Percentiles rank a stretch among this genome's conserved stretches.
phyloP scores from a whole-genome alignment of 2,329 filamentous ascomycete species.

The Alternaria conjuncta region DNA sequence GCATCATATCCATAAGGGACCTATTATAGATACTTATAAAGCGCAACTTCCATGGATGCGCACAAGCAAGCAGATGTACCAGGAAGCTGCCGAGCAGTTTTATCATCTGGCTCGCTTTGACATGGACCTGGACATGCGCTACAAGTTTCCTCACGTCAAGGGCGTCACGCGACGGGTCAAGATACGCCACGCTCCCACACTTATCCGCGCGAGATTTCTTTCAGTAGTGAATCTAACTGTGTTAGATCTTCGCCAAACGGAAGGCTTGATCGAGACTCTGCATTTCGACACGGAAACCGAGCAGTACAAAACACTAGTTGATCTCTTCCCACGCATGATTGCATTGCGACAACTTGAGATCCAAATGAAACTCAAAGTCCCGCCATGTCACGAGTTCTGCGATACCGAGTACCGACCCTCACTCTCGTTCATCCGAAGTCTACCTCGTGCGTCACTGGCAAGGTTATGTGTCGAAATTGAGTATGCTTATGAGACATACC shows the following conservation, averaged over 20 bases:
- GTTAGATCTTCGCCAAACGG: too few relatives aligned
- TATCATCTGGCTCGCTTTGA: not conserved
- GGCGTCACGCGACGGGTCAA: too few relatives aligned
- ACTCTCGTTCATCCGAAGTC: not conserved
- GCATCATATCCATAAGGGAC: too few relatives aligned
- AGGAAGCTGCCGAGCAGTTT: not conserved
- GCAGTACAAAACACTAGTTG: not conserved
- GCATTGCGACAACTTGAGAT: not conserved
- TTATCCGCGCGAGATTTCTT: too few relatives aligned
- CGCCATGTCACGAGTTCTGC: too few relatives aligned
- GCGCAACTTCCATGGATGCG: accelerated
- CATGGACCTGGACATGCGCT: not conserved
- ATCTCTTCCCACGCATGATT: not conserved
- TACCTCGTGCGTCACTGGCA: not conserved
- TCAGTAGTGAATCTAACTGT: too few relatives aligned
- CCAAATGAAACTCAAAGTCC: not conserved
- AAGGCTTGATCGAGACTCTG: too few relatives aligned
- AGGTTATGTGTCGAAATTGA: not conserved
- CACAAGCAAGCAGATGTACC: not conserved
- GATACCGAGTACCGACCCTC: too few relatives aligned
- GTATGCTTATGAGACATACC: too few relatives aligned
- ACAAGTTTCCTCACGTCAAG: not conserved
- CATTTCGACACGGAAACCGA: too few relatives aligned
- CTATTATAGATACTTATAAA: not conserved
- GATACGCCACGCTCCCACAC: too few relatives aligned